Conservation (phyloP, 1,139 yeast genomes). For the Kurtzmaniella quercitrusa region DNA sequence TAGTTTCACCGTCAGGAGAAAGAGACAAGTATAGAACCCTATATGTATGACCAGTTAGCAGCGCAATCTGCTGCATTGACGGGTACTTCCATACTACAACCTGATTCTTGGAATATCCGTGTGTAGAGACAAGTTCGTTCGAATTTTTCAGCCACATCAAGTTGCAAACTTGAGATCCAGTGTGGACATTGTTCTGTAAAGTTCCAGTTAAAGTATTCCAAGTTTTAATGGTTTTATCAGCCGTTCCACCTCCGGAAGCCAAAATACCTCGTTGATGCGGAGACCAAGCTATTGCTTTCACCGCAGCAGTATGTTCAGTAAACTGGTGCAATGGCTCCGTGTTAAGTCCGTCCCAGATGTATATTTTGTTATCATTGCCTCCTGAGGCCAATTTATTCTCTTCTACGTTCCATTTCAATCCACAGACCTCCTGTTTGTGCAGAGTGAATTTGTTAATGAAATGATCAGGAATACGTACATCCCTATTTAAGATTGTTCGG, state of each 20-base stretch:
- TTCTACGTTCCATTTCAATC: constrained; percentile 88
- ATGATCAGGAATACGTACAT: constrained; percentile 84
- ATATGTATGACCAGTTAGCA: constrained; percentile 90
- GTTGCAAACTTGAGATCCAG: constrained; percentile 96
- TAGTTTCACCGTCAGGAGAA: constrained; percentile 96
- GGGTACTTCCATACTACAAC: constrained; percentile 94
- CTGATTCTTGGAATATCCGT: constrained; percentile 90
- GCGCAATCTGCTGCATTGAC: constrained; percentile 88
- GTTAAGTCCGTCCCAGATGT: constrained; percentile 82
- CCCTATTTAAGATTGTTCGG: constrained; percentile 79
- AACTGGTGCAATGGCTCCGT: constrained; percentile 69
- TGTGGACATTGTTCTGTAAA: constrained; percentile 72
- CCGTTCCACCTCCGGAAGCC: constrained; percentile 97
- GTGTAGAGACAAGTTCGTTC: constrained; percentile 90
- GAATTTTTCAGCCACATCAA: constrained; percentile 90
- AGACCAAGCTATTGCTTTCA: constrained; percentile 95
- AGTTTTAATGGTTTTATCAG: constrained; percentile 82
- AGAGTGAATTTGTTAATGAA: constrained; percentile 65
- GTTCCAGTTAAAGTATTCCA: constrained; percentile 89
- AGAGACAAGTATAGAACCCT: constrained; percentile 85
- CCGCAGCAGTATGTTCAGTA: constrained; percentile 88
- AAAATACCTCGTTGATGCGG: constrained; percentile 93
- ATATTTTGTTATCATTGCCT: constrained; percentile 84
- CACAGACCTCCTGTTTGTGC: constrained; percentile 95
- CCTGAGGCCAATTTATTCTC: constrained; percentile 89